Evolutionary conservation across 345 rosid species (phyloP).

Genomic region (Gossypium stocksii): DNA sequence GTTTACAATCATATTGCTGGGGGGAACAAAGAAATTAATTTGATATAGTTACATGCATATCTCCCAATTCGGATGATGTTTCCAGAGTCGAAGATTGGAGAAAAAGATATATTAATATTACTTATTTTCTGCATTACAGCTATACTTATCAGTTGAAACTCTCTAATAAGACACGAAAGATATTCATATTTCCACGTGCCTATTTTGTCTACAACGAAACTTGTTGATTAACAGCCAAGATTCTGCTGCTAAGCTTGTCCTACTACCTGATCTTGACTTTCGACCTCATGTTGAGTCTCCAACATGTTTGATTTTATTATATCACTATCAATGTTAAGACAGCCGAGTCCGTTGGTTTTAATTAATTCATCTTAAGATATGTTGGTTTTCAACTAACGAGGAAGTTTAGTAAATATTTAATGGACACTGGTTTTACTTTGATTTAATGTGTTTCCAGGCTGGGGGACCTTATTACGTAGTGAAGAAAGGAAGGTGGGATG

Average conservation of each 20-base stretch:
- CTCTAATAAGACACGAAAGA: background rate
- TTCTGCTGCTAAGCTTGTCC: background rate
- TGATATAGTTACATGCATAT: background rate
- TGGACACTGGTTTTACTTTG: background rate
- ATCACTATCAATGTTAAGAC: background rate
- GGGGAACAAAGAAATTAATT: background rate
- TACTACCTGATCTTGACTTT: background rate
- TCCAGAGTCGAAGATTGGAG: background rate
- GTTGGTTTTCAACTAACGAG: background rate
- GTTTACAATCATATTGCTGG: background rate
- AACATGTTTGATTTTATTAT: background rate
- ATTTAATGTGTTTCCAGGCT: constrained; percentile 28
- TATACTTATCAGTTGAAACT: background rate
- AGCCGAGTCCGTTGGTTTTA: background rate
- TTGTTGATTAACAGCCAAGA: background rate
- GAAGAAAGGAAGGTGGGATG: constrained; percentile 81
- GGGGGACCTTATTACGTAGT: constrained; percentile 87
- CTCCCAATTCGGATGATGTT: background rate
- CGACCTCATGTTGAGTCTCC: background rate
- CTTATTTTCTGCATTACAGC: constrained; percentile 8
- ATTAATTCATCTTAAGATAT: background rate
- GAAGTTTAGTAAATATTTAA: background rate
- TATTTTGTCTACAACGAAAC: constrained; percentile 4
- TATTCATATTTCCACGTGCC: background rate
- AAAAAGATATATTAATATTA: background rate